Conservation (phyloP, 2,329 filamentous ascomycete genomes). For the Aspergillus alliaceus region DNA sequence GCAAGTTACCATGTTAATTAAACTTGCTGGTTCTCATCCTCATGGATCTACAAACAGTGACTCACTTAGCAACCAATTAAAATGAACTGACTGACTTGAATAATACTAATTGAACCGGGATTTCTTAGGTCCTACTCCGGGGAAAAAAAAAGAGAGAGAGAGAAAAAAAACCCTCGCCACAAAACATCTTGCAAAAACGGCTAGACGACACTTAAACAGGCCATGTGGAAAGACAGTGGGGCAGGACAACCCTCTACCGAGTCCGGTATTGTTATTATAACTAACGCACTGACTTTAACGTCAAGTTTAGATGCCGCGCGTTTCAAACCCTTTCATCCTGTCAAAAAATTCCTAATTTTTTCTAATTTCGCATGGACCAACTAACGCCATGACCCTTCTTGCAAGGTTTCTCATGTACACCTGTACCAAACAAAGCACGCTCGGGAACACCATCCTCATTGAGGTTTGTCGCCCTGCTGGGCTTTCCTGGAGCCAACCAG, state of each 20-base stretch:
- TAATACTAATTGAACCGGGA: background rate
- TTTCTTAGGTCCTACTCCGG: background rate
- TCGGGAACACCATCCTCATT: background rate
- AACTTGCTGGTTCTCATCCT: background rate
- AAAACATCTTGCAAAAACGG: background rate
- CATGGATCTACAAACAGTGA: background rate
- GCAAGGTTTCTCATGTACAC: background rate
- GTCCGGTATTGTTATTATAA: constrained; percentile 6
- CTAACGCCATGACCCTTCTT: constrained; percentile 8
- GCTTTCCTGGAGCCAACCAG: background rate
- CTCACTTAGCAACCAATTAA: background rate
- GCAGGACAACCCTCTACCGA: constrained; percentile 13
- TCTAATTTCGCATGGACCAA: constrained; percentile 13
- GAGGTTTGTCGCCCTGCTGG: background rate
- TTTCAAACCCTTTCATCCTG: constrained; percentile 25
- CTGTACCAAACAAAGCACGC: background rate
- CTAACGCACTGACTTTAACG: constrained; percentile 8
- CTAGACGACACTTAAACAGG: constrained; percentile 7
- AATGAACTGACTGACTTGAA: background rate
- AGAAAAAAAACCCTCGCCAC: background rate
- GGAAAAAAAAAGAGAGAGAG: background rate
- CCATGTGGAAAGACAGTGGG: constrained; percentile 24
- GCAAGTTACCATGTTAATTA: background rate
- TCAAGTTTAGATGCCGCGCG: constrained; percentile 8
- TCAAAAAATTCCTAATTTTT: constrained; percentile 10